Evolutionary conservation across 768 basidiomycete genomes (phyloP).

Genomic region (Boletus eberwhitei): DNA sequence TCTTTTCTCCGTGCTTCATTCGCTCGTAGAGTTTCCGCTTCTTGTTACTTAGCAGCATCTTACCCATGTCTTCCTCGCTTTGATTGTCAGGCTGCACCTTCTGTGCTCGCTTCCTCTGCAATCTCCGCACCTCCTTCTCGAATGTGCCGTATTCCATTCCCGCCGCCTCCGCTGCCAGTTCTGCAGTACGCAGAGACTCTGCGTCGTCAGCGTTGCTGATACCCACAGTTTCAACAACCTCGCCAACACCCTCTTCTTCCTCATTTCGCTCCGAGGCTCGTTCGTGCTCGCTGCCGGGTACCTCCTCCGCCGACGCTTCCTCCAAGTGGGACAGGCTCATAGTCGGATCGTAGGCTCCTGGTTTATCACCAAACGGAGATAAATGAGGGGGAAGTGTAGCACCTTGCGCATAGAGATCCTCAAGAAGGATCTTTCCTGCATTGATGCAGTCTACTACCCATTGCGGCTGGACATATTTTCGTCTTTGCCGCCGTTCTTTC

Average conservation of each 20-base stretch:
- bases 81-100: slow-evolving; percentile 36
- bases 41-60: slow-evolving; percentile 97
- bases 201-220: slow-evolving; percentile 48
- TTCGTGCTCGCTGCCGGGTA: slow-evolving; percentile 28
- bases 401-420: slow-evolving; percentile 84
- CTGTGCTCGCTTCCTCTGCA: slow-evolving; percentile 39
- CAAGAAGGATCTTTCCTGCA: slow-evolving; percentile 74
- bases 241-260: slow-evolving; percentile 29
- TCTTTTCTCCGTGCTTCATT: slow-evolving; percentile 84
- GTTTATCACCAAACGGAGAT: slow-evolving; percentile 87
- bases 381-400: slow-evolving; percentile 88
- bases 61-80: slow-evolving; percentile 82
- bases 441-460: slow-evolving; percentile 98
- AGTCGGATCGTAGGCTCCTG: slow-evolving; percentile 73
- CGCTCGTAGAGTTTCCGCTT: slow-evolving; percentile 91
- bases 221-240: slow-evolving; percentile 26
- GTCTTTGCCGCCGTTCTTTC: slow-evolving; percentile 57
- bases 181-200: slow-evolving; percentile 76
- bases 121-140: slow-evolving; percentile 69
- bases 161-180: slow-evolving; percentile 87
- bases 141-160: slow-evolving; percentile 80
- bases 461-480: slow-evolving; percentile 94
- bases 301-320: slow-evolving; percentile 29
- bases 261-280: slow-evolving; percentile 18
- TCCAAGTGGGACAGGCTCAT: slow-evolving; percentile 28